Percentiles rank a stretch among this genome's conserved stretches.
Conservation (phyloP, 306 rosid genomes). For the Calophaca sinica region DNA sequence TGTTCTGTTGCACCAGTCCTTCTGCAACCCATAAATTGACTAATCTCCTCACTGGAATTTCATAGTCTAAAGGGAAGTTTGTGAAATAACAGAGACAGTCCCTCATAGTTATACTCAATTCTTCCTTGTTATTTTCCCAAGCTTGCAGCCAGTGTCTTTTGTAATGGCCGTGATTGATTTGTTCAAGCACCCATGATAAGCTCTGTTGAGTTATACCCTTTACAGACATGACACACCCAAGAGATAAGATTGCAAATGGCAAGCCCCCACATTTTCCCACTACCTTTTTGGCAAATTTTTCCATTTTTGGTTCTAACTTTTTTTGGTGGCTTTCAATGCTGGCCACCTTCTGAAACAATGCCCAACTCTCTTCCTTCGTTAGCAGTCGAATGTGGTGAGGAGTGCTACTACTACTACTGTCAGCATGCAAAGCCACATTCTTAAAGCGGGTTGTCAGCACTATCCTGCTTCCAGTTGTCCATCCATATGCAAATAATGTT, state of each 20-base stretch:
- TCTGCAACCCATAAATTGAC: slow-evolving; percentile 52
- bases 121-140: neutral
- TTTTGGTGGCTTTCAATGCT: neutral
- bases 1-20: slow-evolving; percentile 33
- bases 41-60: slow-evolving; percentile 55
- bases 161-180: slow-evolving; percentile 20
- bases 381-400: slow-evolving; percentile 40
- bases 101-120: neutral
- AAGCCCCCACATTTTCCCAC: slow-evolving; percentile 48
- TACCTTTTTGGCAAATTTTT: slow-evolving; percentile 37
- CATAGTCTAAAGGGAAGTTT: slow-evolving; percentile 49
- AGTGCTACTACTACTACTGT: neutral
- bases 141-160: slow-evolving; percentile 25
- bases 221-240: slow-evolving; percentile 38
- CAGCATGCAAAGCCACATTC: slow-evolving; percentile 26
- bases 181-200: slow-evolving; percentile 13
- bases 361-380: slow-evolving; percentile 52
- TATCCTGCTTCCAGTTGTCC: slow-evolving; percentile 41
- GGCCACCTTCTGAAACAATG: slow-evolving; percentile 44
- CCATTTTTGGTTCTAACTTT: neutral
- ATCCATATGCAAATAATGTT: neutral
- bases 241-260: slow-evolving; percentile 40
- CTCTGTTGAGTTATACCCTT: neutral
- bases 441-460: slow-evolving; percentile 41
- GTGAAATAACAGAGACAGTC: slow-evolving; percentile 44